Percentiles rank a stretch among this genome's conserved stretches.
phyloP scores from a whole-genome alignment of 805 yeast species.

The Saccharomycopsis fermentans region DNA sequence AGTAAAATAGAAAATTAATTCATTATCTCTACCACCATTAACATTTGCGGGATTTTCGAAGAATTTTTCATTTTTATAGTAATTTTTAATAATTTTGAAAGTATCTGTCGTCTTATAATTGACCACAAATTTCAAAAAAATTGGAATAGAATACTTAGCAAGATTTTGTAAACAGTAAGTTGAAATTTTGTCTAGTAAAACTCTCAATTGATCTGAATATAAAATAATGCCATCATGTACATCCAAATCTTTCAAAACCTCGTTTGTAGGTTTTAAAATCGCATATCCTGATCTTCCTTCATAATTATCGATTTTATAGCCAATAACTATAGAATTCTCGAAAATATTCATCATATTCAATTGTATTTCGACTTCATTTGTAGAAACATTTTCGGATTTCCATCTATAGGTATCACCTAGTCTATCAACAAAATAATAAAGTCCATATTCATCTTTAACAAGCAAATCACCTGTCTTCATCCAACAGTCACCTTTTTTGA shows the following conservation, averaged over 20 bases:
- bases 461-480: conserved; percentile 82
- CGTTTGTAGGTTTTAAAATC: conserved; percentile 42
- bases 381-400: conserved; percentile 93
- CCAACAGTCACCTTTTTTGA: conserved; percentile 83
- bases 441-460: conserved; percentile 53
- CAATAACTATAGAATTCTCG: conserved; percentile 75
- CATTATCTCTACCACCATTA: conserved; percentile 54
- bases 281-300: conserved; percentile 96
- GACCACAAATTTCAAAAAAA: conserved; percentile 60
- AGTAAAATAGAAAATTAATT: conserved; percentile 63
- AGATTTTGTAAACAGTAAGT: conserved; percentile 32
- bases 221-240: background rate
- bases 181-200: conserved; percentile 32
- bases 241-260: background rate
- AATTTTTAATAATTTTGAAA: conserved; percentile 68
- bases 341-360: conserved; percentile 34
- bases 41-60: conserved; percentile 54
- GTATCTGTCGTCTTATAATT: conserved; percentile 63
- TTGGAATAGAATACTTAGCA: conserved; percentile 82
- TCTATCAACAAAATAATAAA: conserved; percentile 80
- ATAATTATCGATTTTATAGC: conserved; percentile 71
- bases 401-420: conserved; percentile 93
- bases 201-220: conserved; percentile 18
- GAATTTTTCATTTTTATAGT: conserved; percentile 54
- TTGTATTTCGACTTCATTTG: conserved; percentile 85